Conservation (phyloP, 2,329 filamentous ascomycete species). For the Diplodia scrobiculata region DNA sequence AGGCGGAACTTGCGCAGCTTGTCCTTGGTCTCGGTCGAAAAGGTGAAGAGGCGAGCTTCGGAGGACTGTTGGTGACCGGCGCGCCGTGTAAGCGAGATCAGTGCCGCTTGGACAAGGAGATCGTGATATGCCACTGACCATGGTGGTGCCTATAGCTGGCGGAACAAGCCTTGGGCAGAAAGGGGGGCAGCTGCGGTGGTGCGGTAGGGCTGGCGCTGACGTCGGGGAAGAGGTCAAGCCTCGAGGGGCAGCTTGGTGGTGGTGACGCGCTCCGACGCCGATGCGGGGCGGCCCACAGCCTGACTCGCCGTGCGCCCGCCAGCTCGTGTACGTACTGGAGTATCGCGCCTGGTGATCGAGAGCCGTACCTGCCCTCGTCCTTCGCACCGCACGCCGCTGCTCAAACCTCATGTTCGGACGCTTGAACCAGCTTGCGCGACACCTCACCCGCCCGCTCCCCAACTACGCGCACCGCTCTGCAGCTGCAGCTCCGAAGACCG, state of each 20-base stretch:
- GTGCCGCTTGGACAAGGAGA: slow-evolving; percentile 22
- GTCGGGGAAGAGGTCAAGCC: slow-evolving; percentile 17
- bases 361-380: background rate
- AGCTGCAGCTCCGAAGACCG: slow-evolving; percentile 41
- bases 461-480: slow-evolving; percentile 57
- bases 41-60: slow-evolving; percentile 87
- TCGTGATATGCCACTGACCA: slow-evolving; percentile 29
- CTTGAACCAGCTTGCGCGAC: slow-evolving; percentile 70
- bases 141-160: slow-evolving; percentile 23
- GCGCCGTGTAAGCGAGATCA: slow-evolving; percentile 23
- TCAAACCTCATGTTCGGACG: slow-evolving; percentile 68
- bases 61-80: slow-evolving; percentile 56
- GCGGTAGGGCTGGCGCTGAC: slow-evolving; percentile 23
- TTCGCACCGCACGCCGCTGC: slow-evolving; percentile 3
- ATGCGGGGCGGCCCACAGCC: slow-evolving; percentile 20
- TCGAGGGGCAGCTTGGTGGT: slow-evolving; percentile 6
- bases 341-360: slow-evolving; percentile 1
- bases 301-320: background rate
- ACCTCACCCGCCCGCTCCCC: slow-evolving; percentile 66
- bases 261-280: slow-evolving; percentile 1
- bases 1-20: slow-evolving; percentile 93
- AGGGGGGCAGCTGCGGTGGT: slow-evolving; percentile 8
- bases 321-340: background rate
- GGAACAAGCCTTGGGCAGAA: background rate
- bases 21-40: slow-evolving; percentile 86